phyloP scores from a whole-genome alignment of 257 asterid species.

The Gentiana straminea region DNA sequence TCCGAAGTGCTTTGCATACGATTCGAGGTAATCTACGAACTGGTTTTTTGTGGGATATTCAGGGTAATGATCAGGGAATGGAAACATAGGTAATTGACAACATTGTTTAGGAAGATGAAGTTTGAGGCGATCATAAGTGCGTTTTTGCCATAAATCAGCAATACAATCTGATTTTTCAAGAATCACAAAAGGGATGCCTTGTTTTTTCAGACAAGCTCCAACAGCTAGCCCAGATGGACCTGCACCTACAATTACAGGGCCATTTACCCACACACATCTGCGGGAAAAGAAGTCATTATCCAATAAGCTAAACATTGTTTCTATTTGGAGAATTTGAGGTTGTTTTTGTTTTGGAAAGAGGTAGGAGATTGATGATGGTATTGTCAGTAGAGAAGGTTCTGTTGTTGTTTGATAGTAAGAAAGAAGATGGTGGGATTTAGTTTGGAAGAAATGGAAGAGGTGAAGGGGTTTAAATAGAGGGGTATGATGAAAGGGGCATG shows the following conservation, averaged over 20 bases:
- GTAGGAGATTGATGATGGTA: background rate
- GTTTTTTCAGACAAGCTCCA: constrained; percentile 67
- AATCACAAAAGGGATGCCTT: constrained; percentile 60
- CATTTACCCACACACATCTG: constrained; percentile 79
- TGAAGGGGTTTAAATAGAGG: constrained; percentile 48
- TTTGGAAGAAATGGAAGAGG: constrained; percentile 15
- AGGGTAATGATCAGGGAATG: constrained; percentile 78
- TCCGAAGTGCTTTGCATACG: constrained; percentile 40
- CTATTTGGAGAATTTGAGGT: background rate
- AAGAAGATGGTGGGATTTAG: constrained; percentile 15
- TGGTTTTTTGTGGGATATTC: constrained; percentile 66
- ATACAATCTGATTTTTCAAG: constrained; percentile 73
- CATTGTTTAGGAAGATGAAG: constrained; percentile 78
- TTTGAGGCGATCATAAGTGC: constrained; percentile 70
- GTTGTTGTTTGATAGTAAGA: background rate
- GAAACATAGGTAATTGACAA: constrained; percentile 61
- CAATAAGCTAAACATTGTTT: constrained; percentile 42
- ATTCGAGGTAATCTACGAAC: constrained; percentile 61
- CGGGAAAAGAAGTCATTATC: constrained; percentile 31
- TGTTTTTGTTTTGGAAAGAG: background rate
- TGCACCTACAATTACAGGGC: constrained; percentile 80
- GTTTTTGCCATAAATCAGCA: constrained; percentile 87
- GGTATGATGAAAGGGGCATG: constrained; percentile 26
- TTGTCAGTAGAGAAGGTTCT: background rate
- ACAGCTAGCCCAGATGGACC: constrained; percentile 96